Percentiles rank a stretch among this genome's conserved stretches.
Conservation (phyloP, 1,284 basidiomycete species). For the Mycosarcoma maydis region DNA sequence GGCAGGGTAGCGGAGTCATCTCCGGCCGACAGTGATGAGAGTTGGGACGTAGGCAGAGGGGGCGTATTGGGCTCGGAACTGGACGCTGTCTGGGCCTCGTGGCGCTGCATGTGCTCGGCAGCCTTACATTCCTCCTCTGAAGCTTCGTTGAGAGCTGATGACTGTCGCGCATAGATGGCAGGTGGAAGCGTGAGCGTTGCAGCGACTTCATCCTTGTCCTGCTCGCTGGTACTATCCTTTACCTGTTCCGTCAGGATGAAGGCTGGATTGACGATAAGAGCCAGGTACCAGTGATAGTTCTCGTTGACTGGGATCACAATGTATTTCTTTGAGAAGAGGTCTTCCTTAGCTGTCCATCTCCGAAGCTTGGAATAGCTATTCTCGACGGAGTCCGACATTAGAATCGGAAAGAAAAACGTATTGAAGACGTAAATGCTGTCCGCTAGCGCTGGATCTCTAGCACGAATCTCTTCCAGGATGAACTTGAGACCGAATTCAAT, state of each 20-base stretch:
- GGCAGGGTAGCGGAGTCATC: background rate
- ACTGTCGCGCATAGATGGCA: background rate
- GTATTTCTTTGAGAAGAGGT: slow-evolving; percentile 90
- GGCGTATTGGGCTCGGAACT: slow-evolving; percentile 12
- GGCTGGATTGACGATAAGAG: slow-evolving; percentile 85
- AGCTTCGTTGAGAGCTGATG: background rate
- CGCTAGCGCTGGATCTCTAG: slow-evolving; percentile 73
- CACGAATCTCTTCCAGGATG: slow-evolving; percentile 65
- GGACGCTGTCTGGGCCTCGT: background rate
- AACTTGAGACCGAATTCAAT: slow-evolving; percentile 95
- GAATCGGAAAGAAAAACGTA: slow-evolving; percentile 95
- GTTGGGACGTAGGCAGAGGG: slow-evolving; percentile 2
- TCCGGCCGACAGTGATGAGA: slow-evolving; percentile 1
- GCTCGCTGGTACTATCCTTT: slow-evolving; percentile 13
- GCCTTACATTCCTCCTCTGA: background rate
- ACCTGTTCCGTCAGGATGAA: slow-evolving; percentile 11
- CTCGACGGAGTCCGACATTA: slow-evolving; percentile 72
- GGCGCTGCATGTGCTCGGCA: background rate
- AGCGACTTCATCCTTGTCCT: slow-evolving; percentile 25
- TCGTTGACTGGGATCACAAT: slow-evolving; percentile 97
- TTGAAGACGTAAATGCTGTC: slow-evolving; percentile 89
- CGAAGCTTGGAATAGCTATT: slow-evolving; percentile 82
- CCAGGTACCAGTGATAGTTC: slow-evolving; percentile 95
- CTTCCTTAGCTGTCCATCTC: slow-evolving; percentile 90
- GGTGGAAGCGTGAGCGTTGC: background rate